Percentiles rank a stretch among this genome's conserved stretches.
These are phyloP conservation scores for Zelonia costaricensis DNA, from an alignment of 208 protist species.

Conservation along the genomic window DNA sequence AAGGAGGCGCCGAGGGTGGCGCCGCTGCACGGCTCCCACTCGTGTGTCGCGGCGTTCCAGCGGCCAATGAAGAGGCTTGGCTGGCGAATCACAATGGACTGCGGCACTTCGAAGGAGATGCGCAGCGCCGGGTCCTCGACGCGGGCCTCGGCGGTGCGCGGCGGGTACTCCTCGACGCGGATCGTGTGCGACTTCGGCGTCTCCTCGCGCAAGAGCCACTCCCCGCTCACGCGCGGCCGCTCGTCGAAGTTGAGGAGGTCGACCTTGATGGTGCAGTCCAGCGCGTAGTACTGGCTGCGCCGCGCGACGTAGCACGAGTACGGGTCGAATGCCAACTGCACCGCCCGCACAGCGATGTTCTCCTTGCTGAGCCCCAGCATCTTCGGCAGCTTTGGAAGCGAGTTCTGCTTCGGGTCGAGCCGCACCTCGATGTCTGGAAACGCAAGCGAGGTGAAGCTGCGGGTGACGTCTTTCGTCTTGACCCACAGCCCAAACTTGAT, in stretches of 20 bases:
- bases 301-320: slow-evolving; percentile 47
- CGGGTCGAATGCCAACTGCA: slow-evolving; percentile 89
- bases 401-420: slow-evolving; percentile 81
- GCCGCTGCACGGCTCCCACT: slow-evolving; percentile 89
- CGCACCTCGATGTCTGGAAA: slow-evolving; percentile 81
- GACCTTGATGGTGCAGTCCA: slow-evolving; percentile 87
- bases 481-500: slow-evolving; percentile 92
- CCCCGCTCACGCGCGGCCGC: slow-evolving; percentile 60
- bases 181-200: slow-evolving; percentile 68
- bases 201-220: slow-evolving; percentile 81
- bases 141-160: slow-evolving; percentile 42
- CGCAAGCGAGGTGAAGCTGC: slow-evolving; percentile 76
- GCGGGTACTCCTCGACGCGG: slow-evolving; percentile 82
- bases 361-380: slow-evolving; percentile 88
- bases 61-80: slow-evolving; percentile 83
- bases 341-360: slow-evolving; percentile 84
- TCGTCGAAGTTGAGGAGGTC: slow-evolving; percentile 84
- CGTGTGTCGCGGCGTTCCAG: slow-evolving; percentile 56
- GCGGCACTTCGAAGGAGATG: slow-evolving; percentile 87
- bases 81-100: slow-evolving; percentile 79
- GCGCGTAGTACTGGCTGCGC: slow-evolving; percentile 75
- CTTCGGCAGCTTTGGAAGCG: slow-evolving; percentile 79
- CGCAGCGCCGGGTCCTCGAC: slow-evolving; percentile 76
- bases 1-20: slow-evolving; percentile 58
- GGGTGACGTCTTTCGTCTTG: slow-evolving; percentile 85